phyloP scores from a whole-genome alignment of 306 rosid genomes.

The Citrullus amarus region DNA sequence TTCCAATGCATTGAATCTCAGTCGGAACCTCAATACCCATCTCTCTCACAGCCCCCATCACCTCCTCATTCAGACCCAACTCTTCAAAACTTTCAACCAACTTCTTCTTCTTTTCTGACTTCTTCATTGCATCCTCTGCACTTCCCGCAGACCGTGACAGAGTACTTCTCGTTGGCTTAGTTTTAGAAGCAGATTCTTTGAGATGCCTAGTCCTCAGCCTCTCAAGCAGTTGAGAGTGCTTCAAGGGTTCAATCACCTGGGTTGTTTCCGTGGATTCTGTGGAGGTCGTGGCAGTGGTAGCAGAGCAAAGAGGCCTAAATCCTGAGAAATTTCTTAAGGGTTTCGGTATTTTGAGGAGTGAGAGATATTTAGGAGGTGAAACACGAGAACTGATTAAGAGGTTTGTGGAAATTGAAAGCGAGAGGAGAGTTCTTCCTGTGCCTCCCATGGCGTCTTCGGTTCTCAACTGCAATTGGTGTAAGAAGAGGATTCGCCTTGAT shows the following conservation, averaged over 20 bases:
- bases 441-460: conserved; percentile 33
- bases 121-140: conserved; percentile 17
- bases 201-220: conserved; percentile 59
- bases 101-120: conserved; percentile 21
- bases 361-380: conserved; percentile 25
- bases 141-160: neutral
- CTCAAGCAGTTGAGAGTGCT: conserved; percentile 64
- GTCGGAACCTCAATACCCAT: conserved; percentile 74
- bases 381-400: conserved; percentile 34
- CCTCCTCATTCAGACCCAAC: conserved; percentile 64
- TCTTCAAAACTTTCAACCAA: conserved; percentile 47
- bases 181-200: conserved; percentile 23
- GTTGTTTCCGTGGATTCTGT: conserved; percentile 12
- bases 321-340: conserved; percentile 25
- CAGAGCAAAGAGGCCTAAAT: conserved; percentile 52
- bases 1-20: conserved; percentile 85
- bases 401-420: conserved; percentile 25
- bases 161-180: conserved; percentile 8
- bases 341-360: conserved; percentile 24
- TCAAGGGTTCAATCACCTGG: conserved; percentile 25
- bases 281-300: conserved; percentile 13
- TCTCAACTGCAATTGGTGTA: neutral
- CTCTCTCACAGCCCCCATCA: conserved; percentile 62
- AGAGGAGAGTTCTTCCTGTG: conserved; percentile 48
- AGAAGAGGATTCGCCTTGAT: neutral